Percentiles rank a stretch among this genome's conserved stretches.
Conservation (phyloP, 768 basidiomycete species). For the Xerocomus potaroensis region DNA sequence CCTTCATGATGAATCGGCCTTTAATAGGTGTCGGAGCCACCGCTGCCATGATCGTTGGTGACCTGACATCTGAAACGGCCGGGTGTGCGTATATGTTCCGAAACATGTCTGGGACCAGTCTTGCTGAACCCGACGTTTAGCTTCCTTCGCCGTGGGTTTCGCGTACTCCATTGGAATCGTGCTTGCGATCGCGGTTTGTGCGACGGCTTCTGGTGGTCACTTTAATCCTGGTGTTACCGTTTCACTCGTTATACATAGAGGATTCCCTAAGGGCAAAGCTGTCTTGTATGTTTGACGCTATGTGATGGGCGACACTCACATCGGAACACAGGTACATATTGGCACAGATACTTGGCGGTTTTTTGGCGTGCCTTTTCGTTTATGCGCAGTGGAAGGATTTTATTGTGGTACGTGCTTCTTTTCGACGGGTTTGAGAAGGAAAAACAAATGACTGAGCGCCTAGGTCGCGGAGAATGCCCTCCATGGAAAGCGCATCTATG, state of each 20-base stretch:
- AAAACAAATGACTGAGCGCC: neutral
- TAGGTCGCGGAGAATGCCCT: slow-evolving; percentile 29
- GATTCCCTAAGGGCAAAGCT: slow-evolving; percentile 52
- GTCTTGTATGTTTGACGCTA: slow-evolving; percentile 37
- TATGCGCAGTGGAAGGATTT: slow-evolving; percentile 60
- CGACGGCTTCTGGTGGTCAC: slow-evolving; percentile 56
- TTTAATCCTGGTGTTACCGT: slow-evolving; percentile 64
- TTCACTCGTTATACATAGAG: slow-evolving; percentile 45
- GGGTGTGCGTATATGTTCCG: slow-evolving; percentile 42
- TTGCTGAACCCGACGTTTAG: slow-evolving; percentile 26
- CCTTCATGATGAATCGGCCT: neutral
- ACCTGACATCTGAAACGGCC: slow-evolving; percentile 37
- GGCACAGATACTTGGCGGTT: slow-evolving; percentile 63
- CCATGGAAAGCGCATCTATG: slow-evolving; percentile 23
- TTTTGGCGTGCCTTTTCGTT: slow-evolving; percentile 54
- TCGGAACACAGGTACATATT: slow-evolving; percentile 52
- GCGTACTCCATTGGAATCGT: slow-evolving; percentile 58
- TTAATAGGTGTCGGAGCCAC: slow-evolving; percentile 52
- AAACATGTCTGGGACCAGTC: neutral
- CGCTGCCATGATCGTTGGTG: slow-evolving; percentile 46
- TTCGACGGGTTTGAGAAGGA: slow-evolving; percentile 33
- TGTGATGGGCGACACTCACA: slow-evolving; percentile 9
- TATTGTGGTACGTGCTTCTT: slow-evolving; percentile 44
- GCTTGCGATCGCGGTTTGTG: slow-evolving; percentile 51
- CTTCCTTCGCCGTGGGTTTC: slow-evolving; percentile 52